These are phyloP conservation scores for Diplosphaera chodatii DNA, from an alignment of 139 green algal genomes.

Conservation along the genomic window DNA sequence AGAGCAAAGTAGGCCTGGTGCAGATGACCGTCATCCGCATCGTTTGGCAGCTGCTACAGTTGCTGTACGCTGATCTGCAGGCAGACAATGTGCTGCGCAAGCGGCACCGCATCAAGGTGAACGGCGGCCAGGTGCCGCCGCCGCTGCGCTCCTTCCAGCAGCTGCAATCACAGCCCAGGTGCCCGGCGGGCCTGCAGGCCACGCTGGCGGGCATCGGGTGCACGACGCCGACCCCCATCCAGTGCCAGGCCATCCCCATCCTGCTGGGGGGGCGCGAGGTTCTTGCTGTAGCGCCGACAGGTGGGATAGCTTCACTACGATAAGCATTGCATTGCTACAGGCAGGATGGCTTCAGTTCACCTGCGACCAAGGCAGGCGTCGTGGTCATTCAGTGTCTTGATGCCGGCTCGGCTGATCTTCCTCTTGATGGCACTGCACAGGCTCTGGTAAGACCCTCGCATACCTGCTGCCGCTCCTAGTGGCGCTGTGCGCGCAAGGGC, in stretches of 20 bases:
- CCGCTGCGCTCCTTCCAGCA: constrained; percentile 27
- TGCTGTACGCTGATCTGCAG: constrained; percentile 13
- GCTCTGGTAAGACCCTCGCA: constrained; percentile 86
- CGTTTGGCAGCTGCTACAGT: not conserved
- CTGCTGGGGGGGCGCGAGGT: constrained; percentile 66
- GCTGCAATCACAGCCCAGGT: constrained; percentile 7
- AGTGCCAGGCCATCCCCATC: constrained; percentile 81
- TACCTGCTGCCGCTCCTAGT: constrained; percentile 78
- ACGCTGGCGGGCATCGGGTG: constrained; percentile 47
- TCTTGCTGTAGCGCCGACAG: constrained; percentile 82
- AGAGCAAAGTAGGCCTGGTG: too few species aligned
- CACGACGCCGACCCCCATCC: constrained; percentile 76
- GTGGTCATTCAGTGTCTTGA: too few species aligned
- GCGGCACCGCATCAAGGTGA: constrained; percentile 48
- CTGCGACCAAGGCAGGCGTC: too few species aligned
- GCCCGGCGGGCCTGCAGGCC: constrained; percentile 9
- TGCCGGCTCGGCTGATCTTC: not conserved
- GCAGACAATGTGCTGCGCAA: constrained; percentile 68
- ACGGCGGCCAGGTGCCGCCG: constrained; percentile 16
- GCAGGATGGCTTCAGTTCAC: too few species aligned
- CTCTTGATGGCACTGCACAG: constrained; percentile 16
- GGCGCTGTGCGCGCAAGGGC: not conserved
- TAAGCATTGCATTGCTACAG: too few species aligned
- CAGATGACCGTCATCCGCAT: too few species aligned
- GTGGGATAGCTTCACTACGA: too few species aligned